phyloP scores from a whole-genome alignment of 441 rosid species.

The Caryocar brasiliense region DNA sequence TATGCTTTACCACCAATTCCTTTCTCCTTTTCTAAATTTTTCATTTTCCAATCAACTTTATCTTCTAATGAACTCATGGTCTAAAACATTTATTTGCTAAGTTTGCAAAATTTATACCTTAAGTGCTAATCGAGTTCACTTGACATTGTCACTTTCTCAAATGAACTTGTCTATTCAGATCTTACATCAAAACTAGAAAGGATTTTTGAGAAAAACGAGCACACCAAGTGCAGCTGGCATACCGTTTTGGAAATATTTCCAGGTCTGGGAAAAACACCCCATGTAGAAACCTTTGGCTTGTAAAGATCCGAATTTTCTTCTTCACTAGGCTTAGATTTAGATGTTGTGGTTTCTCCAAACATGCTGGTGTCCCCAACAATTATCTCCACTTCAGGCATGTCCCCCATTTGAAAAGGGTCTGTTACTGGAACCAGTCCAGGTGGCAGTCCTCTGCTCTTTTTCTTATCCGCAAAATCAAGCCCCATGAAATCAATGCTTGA shows the following conservation, averaged over 20 bases:
- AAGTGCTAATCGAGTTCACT: not conserved
- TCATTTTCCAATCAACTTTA: no score
- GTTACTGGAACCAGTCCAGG: slow-evolving; percentile 54
- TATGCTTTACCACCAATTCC: not conserved
- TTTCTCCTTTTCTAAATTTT: not conserved
- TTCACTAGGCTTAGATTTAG: slow-evolving; percentile 21
- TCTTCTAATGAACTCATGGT: no score
- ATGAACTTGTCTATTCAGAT: not conserved
- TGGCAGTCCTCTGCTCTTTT: slow-evolving; percentile 54
- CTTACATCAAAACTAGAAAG: no score
- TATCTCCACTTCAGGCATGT: slow-evolving; percentile 68
- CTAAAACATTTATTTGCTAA: no score
- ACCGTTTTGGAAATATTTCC: slow-evolving; percentile 77
- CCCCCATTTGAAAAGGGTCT: slow-evolving; percentile 50
- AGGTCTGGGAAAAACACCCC: slow-evolving; percentile 91
- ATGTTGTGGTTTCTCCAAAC: slow-evolving; percentile 23
- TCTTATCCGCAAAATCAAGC: slow-evolving; percentile 70
- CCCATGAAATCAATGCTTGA: slow-evolving; percentile 69
- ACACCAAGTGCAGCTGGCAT: not conserved
- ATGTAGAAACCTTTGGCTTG: slow-evolving; percentile 79
- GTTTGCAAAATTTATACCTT: no score
- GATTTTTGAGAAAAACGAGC: not conserved
- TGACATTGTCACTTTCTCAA: not conserved
- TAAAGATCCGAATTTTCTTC: slow-evolving; percentile 42
- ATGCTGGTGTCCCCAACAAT: slow-evolving; percentile 68